phyloP scores from a whole-genome alignment of 176 grass and related monocot genomes.

The Triticum dicoccoides region DNA sequence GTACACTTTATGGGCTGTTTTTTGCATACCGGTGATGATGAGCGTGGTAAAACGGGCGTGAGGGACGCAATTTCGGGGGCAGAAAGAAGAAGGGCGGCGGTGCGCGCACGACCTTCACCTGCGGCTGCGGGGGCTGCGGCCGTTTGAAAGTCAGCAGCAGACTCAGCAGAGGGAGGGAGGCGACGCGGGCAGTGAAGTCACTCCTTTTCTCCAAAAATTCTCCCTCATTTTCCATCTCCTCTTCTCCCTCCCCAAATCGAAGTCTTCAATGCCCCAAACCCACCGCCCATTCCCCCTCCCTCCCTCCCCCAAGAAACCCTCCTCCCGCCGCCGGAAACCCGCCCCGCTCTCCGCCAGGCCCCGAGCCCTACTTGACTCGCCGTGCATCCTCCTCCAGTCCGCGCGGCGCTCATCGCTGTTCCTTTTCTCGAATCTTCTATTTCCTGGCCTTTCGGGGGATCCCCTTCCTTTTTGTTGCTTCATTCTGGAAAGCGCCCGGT shows the following conservation, averaged over 20 bases:
- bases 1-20: too few species aligned
- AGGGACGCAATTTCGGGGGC: too few species aligned
- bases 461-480: background rate
- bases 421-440: background rate
- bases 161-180: background rate
- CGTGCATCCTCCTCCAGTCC: background rate
- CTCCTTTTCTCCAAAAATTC: background rate
- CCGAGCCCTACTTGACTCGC: background rate
- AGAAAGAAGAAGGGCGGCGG: too few species aligned
- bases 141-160: background rate
- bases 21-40: too few species aligned
- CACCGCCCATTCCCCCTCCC: background rate
- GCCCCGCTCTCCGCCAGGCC: too few species aligned
- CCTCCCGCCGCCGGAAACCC: background rate
- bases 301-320: background rate
- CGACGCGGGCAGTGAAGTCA: background rate
- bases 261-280: constrained; percentile 4
- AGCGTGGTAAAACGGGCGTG: too few species aligned
- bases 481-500: background rate
- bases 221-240: background rate
- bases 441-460: background rate
- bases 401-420: background rate
- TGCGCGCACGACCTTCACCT: background rate
- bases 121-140: background rate
- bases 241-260: constrained; percentile 13